Evolutionary conservation across 352 stramenopile species (phyloP), one percentile per base, ranked within the genome.

Genomic region (Globisporangium lucens): DNA sequence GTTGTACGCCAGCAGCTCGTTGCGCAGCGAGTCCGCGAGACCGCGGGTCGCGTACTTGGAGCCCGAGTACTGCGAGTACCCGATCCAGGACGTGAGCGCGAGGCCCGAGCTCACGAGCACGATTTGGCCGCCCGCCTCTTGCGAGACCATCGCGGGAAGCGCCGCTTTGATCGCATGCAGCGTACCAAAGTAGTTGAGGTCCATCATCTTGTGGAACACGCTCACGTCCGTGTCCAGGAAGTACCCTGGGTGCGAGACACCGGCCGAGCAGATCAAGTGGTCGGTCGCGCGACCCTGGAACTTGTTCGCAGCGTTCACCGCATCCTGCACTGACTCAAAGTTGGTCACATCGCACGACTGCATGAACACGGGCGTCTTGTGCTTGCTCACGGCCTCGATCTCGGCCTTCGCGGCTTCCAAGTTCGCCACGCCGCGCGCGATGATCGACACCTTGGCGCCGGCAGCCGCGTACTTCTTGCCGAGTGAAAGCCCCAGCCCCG

Each of bases 171-270:
- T 82, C 17, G 82, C 68, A 71, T 95, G 75, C 33, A 96, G 71
- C 53, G 84, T 83, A 36, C 87, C 87, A 66, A 96, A 93, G 79
- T 94, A 96, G 74, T 96, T 94, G 58, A 95, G 75, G 61, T 95
- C 85, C 83, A 95, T 95, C 56, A 89, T 88, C 73, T 85, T 82
- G 73, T 76, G 84, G 77, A 84, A 88, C 17, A 92, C 73, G 52
- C 69, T 77, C 55, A 93, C 72, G 41, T 92, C 83, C 56, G 90
- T 80, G 15, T 94, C 81, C 51, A 93, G 22, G 67, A 97, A 89
- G 72, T 93, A 93, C 24, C 85, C 87, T 4, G 86, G 82, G 1
- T 74, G 55, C 41, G 83, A 75, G 24, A 84, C 69, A 3, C 87
- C 87, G 4, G 89, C 89, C 24, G 76, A 86, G 67, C 84, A 93